These are phyloP conservation scores for Croton setiger DNA, from an alignment of 441 rosid species.

Conservation along the genomic window DNA sequence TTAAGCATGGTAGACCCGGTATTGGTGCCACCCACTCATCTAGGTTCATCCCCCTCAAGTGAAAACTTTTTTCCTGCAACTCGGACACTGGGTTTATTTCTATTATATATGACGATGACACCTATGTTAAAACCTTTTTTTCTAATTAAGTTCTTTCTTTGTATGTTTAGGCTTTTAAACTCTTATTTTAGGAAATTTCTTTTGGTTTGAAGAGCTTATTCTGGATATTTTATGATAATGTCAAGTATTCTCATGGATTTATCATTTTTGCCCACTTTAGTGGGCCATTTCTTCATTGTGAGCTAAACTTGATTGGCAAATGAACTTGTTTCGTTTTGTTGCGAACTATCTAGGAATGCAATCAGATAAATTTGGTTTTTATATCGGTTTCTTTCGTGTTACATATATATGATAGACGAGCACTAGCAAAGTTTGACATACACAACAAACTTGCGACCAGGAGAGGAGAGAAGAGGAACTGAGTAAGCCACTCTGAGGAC, in stretches of 20 bases:
- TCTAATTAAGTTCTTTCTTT: slow-evolving; percentile 1
- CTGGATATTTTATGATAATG: background rate
- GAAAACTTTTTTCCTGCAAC: slow-evolving; percentile 24
- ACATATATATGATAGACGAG: too few species aligned
- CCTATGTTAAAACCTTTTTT: slow-evolving; percentile 20
- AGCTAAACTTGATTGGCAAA: background rate
- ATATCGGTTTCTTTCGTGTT: too few species aligned
- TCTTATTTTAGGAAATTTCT: slow-evolving; percentile 7
- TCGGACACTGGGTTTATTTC: background rate
- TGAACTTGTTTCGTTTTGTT: too few species aligned
- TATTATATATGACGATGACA: background rate
- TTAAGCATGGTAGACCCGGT: slow-evolving; percentile 94
- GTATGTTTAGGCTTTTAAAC: slow-evolving; percentile 6
- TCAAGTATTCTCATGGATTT: background rate
- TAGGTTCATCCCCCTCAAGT: slow-evolving; percentile 87
- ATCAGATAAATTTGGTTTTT: too few species aligned
- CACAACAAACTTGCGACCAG: too few species aligned
- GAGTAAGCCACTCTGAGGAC: too few species aligned
- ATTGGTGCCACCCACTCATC: slow-evolving; percentile 88
- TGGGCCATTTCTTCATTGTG: background rate
- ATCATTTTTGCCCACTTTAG: background rate
- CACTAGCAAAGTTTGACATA: too few species aligned
- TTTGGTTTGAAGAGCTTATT: slow-evolving; percentile 12
- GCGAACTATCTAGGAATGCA: too few species aligned
- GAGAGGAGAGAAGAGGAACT: too few species aligned